Evolutionary conservation across 2,329 filamentous ascomycete genomes (phyloP).

Genomic region (Pseudogymnoascus pannorum): DNA sequence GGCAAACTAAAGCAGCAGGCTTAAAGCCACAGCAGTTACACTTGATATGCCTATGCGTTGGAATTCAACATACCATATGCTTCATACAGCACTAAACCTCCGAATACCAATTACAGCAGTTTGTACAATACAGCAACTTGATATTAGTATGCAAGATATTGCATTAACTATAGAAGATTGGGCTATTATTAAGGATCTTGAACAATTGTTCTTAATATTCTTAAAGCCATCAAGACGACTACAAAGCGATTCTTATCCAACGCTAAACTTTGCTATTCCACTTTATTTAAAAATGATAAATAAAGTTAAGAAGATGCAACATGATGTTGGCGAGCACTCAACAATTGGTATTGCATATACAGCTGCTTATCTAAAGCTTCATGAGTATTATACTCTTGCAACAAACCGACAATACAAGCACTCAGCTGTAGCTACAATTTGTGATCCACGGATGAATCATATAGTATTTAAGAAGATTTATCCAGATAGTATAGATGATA

Average conservation of each 20-base stretch:
- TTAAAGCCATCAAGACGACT: background rate
- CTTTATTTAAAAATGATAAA: background rate
- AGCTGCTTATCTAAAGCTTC: background rate
- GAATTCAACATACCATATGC: background rate
- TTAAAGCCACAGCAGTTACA: too few relatives aligned
- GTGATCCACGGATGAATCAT: background rate
- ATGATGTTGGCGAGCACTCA: too few relatives aligned
- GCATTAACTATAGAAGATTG: background rate
- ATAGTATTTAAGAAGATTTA: background rate
- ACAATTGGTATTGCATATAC: too few relatives aligned
- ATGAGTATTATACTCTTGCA: background rate
- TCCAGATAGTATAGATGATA: background rate
- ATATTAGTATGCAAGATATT: background rate
- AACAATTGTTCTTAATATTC: background rate
- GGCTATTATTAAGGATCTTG: background rate
- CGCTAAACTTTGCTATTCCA: background rate
- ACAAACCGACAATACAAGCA: background rate
- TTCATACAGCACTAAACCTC: background rate
- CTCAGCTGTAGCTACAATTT: background rate
- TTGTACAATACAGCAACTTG: background rate
- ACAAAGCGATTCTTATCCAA: background rate
- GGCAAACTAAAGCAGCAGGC: too few relatives aligned
- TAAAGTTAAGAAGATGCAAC: background rate
- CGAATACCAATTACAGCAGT: background rate
- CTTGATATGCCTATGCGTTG: background rate